Conservation (phyloP, 495 filamentous ascomycete species). For the Lichina pygmaea region DNA sequence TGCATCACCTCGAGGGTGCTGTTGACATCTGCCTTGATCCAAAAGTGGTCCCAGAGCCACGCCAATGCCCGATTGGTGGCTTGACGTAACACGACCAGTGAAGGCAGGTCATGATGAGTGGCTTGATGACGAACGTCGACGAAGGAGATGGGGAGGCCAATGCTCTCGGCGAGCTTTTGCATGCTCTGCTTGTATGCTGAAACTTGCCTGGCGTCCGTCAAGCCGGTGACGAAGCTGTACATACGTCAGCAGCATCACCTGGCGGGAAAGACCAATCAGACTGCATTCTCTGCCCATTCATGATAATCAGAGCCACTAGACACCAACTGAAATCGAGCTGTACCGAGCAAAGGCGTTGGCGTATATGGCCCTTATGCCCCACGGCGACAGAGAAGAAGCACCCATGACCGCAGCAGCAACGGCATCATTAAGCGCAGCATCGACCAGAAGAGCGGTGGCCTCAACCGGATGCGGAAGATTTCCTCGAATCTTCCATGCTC, state of each 20-base stretch:
- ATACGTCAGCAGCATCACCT: no score
- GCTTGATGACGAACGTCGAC: constrained; percentile 78
- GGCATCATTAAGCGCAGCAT: constrained; percentile 44
- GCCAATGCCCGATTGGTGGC: constrained; percentile 37
- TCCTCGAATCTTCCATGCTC: constrained; percentile 35
- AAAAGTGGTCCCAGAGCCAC: constrained; percentile 82
- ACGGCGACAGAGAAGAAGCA: constrained; percentile 15
- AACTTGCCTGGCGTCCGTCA: constrained; percentile 50
- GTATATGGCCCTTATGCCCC: not conserved
- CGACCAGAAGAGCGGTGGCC: constrained; percentile 52
- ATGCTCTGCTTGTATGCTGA: constrained; percentile 47
- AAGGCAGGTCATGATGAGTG: constrained; percentile 67
- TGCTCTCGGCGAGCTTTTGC: constrained; percentile 50
- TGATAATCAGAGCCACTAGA: no score
- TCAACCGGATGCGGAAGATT: constrained; percentile 61
- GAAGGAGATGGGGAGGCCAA: constrained; percentile 57
- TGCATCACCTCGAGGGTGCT: not conserved
- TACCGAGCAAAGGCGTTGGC: constrained; percentile 6
- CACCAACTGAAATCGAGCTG: no score
- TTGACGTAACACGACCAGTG: constrained; percentile 36
- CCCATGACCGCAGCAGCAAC: constrained; percentile 45
- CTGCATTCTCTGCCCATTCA: no score
- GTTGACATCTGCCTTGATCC: constrained; percentile 14
- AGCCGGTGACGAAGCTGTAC: constrained; percentile 65
- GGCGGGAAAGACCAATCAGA: not conserved